Evolutionary conservation across 1,284 basidiomycete species (phyloP).

Genomic region (Coniferiporia sulphurascens): DNA sequence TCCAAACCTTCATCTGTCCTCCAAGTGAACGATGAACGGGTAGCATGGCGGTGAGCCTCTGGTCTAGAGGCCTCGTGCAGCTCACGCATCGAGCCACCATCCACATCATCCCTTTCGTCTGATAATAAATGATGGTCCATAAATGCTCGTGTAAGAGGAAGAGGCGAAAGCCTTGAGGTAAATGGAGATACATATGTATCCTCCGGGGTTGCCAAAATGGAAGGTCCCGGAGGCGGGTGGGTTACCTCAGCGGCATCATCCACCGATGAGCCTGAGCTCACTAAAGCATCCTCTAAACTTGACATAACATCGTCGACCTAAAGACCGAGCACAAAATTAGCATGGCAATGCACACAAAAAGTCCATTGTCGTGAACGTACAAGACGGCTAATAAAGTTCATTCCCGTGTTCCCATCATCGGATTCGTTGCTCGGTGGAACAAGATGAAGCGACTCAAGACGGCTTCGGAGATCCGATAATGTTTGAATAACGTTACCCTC

Average conservation of each 20-base stretch:
- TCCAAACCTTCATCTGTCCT: not conserved
- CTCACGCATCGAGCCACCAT: not conserved
- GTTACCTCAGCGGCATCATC: conserved; percentile 1
- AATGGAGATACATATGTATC: not conserved
- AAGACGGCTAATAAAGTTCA: not conserved
- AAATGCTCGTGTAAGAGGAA: conserved; percentile 15
- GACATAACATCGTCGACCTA: conserved; percentile 5
- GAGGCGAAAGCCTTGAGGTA: not conserved
- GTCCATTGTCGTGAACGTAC: not conserved
- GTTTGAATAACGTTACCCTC: not conserved
- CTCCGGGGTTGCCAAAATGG: conserved; percentile 2
- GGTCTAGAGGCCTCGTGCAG: not conserved
- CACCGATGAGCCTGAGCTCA: not conserved
- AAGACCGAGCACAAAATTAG: not conserved
- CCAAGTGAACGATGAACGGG: not conserved
- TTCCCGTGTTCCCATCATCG: not conserved
- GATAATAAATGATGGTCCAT: conserved; percentile 11
- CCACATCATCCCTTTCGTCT: not conserved
- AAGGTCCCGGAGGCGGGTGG: not conserved
- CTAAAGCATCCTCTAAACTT: conserved; percentile 1
- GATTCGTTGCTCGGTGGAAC: not conserved
- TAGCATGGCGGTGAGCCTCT: not conserved
- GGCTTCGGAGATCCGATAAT: not conserved
- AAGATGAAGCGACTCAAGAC: not conserved
- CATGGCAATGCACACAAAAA: not conserved